Conservation (phyloP, 108 stramenopile species). For the Cyclotella choctawhatcheeana region DNA sequence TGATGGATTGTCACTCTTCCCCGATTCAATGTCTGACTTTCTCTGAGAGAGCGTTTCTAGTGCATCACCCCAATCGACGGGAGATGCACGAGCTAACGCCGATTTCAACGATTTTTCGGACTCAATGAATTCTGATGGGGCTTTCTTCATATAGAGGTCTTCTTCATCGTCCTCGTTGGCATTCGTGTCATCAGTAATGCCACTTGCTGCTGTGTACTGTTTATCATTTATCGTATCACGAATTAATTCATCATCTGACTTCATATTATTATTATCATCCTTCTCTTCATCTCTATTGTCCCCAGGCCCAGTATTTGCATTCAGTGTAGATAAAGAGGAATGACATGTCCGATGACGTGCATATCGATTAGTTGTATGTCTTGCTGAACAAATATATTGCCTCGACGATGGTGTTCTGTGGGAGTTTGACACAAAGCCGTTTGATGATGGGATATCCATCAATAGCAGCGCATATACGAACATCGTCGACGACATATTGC, state of each 20-base stretch:
- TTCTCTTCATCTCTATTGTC: conserved; percentile 15
- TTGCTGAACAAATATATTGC: not conserved
- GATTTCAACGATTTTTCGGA: conserved; percentile 17
- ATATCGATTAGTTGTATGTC: not conserved
- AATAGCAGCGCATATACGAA: not conserved
- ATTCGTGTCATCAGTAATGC: conserved; percentile 39
- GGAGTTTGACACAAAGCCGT: not conserved
- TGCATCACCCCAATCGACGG: conserved; percentile 83
- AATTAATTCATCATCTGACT: conserved; percentile 38
- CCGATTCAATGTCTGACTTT: conserved; percentile 71
- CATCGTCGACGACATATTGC: not conserved
- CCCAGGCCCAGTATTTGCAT: not conserved
- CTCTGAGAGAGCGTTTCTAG: conserved; percentile 65
- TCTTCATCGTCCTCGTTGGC: conserved; percentile 67
- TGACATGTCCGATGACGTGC: not conserved
- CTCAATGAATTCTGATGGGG: conserved; percentile 62
- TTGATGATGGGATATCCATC: conserved; percentile 5
- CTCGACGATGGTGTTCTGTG: not conserved
- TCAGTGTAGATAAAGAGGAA: not conserved
- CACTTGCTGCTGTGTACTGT: conserved; percentile 11
- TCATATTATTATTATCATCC: conserved; percentile 16
- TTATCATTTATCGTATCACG: conserved; percentile 12
- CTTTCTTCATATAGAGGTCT: conserved; percentile 57
- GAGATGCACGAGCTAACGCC: conserved; percentile 30
- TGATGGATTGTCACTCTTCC: conserved; percentile 65